Conservation (phyloP, 164 flowering plant species). For the Vitis cinerea region DNA sequence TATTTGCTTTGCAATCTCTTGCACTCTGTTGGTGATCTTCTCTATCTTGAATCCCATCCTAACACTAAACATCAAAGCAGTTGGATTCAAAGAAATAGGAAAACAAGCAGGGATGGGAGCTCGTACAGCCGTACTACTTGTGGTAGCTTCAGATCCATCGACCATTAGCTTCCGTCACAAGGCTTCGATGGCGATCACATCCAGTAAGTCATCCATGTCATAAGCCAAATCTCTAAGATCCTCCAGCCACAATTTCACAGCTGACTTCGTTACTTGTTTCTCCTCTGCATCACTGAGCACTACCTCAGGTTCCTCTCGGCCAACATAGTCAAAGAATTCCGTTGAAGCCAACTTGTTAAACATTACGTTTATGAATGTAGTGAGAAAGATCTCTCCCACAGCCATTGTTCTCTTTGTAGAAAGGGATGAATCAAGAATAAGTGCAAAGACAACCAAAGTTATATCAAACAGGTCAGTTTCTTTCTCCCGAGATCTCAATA, state of each 20-base stretch:
- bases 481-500: no score
- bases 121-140: background rate
- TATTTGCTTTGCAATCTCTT: background rate
- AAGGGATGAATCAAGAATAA: no score
- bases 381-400: no score
- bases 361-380: no score
- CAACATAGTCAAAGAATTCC: no score
- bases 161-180: background rate
- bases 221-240: slow-evolving; percentile 10
- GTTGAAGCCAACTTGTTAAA: no score
- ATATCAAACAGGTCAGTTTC: no score
- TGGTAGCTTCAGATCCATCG: background rate
- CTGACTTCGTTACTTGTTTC: background rate
- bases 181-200: background rate
- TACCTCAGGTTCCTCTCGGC: background rate
- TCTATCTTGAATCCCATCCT: slow-evolving; percentile 8
- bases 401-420: no score
- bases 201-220: slow-evolving; percentile 2
- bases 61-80: background rate
- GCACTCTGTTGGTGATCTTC: slow-evolving; percentile 7
- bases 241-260: slow-evolving; percentile 2
- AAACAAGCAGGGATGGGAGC: background rate
- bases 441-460: no score
- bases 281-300: slow-evolving; percentile 15
- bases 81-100: background rate